Evolutionary conservation across 2,329 filamentous ascomycete species (phyloP).

Genomic region (Talaromyces atroroseus): DNA sequence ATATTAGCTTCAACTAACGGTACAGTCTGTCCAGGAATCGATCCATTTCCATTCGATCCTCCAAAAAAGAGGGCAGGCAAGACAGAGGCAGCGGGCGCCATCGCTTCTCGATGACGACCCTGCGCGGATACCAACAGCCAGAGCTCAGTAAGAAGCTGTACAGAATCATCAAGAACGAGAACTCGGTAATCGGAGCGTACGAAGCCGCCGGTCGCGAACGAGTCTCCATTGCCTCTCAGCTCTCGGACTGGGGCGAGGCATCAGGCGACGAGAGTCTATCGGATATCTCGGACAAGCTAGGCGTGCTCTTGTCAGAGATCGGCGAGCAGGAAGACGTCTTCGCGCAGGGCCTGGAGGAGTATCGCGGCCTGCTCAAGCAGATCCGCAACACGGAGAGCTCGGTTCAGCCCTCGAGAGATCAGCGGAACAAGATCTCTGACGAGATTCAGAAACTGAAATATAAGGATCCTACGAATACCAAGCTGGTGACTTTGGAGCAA

Average conservation of each 20-base stretch:
- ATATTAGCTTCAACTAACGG: background rate
- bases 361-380: slow-evolving; percentile 74
- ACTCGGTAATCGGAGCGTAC: slow-evolving; percentile 78
- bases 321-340: slow-evolving; percentile 90
- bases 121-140: slow-evolving; percentile 78
- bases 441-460: slow-evolving; percentile 88
- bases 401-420: slow-evolving; percentile 85
- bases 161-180: slow-evolving; percentile 91
- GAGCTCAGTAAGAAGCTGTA: slow-evolving; percentile 85
- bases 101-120: slow-evolving; percentile 78
- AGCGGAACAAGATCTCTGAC: slow-evolving; percentile 80
- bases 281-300: slow-evolving; percentile 92
- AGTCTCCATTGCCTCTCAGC: slow-evolving; percentile 75
- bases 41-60: slow-evolving; percentile 35
- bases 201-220: slow-evolving; percentile 82
- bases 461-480: slow-evolving; percentile 82
- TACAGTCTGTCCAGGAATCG: slow-evolving; percentile 32
- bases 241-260: slow-evolving; percentile 94
- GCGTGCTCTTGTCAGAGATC: slow-evolving; percentile 84
- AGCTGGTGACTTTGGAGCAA: slow-evolving; percentile 81
- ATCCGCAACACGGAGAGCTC: slow-evolving; percentile 94
- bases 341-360: slow-evolving; percentile 81
- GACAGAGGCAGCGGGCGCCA: slow-evolving; percentile 39
- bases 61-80: slow-evolving; percentile 20
- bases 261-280: slow-evolving; percentile 81